A percentile compares a stretch with the other conserved stretches of the same genome.
These are phyloP conservation scores for Thermothelomyces thermophilus DNA, from an alignment of 2,329 filamentous ascomycete species.

Conservation along the genomic window DNA sequence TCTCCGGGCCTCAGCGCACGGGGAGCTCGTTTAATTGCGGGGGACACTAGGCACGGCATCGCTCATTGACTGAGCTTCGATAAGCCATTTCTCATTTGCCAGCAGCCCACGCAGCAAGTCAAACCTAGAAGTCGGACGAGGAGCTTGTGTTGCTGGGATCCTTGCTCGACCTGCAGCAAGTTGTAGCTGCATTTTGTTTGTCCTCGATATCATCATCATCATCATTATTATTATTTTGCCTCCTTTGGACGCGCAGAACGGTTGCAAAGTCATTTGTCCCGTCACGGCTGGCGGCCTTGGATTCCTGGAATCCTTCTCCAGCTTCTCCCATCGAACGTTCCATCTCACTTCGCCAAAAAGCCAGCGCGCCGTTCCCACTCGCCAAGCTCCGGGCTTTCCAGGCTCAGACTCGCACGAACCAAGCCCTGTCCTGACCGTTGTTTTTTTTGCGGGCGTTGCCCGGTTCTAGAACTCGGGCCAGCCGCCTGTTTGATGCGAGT, in stretches of 20 bases:
- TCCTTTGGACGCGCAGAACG: neutral
- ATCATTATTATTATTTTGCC: neutral
- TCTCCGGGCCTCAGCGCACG: neutral
- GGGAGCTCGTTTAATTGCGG: constrained; percentile 8
- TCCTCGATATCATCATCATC: too few relatives aligned
- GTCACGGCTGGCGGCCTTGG: neutral
- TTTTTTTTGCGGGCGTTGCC: neutral
- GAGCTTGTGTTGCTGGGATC: neutral
- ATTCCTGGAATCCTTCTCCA: neutral
- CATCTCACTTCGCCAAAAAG: neutral
- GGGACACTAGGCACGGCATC: constrained; percentile 1
- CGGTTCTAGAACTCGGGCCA: neutral
- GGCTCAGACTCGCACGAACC: neutral
- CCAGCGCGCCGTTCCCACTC: constrained; percentile 8
- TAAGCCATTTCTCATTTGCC: neutral
- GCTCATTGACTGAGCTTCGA: neutral
- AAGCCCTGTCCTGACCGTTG: constrained; percentile 4
- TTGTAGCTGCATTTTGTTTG: too few relatives aligned
- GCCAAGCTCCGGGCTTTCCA: neutral
- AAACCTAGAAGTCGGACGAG: neutral
- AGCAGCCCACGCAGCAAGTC: neutral
- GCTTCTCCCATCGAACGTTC: neutral
- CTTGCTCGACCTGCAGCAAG: too few relatives aligned
- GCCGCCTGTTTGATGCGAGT: constrained; percentile 11
- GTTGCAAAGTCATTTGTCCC: too few relatives aligned